Conservation (phyloP, 164 flowering plant species). For the Piper betle region DNA sequence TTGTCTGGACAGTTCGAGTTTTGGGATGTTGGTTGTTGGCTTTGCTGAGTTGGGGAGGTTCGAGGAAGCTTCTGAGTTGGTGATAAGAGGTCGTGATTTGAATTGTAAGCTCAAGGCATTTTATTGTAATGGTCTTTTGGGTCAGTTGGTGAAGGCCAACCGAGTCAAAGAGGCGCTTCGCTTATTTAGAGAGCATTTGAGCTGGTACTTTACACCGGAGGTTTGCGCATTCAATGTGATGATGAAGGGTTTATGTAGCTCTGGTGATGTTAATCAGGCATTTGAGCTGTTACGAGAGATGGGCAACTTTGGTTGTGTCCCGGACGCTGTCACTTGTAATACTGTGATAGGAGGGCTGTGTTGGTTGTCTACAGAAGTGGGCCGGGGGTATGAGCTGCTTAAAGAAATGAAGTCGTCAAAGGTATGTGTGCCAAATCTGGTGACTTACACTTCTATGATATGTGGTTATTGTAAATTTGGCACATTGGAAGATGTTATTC, state of each 20-base stretch:
- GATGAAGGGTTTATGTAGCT: slow-evolving; percentile 49
- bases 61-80: slow-evolving; percentile 25
- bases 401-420: slow-evolving; percentile 20
- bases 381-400: slow-evolving; percentile 36
- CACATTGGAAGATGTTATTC: slow-evolving; percentile 43
- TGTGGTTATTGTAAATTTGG: slow-evolving; percentile 61
- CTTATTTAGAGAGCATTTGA: slow-evolving; percentile 37
- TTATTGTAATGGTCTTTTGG: slow-evolving; percentile 45
- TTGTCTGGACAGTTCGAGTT: slow-evolving; percentile 22
- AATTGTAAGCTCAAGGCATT: slow-evolving; percentile 11
- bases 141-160: slow-evolving; percentile 29
- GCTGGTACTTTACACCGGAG: slow-evolving; percentile 25
- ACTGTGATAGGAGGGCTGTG: slow-evolving; percentile 61
- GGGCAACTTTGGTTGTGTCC: slow-evolving; percentile 50
- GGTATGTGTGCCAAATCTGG: slow-evolving; percentile 36
- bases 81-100: slow-evolving; percentile 21
- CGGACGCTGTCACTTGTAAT: slow-evolving; percentile 61
- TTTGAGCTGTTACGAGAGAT: slow-evolving; percentile 43
- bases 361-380: slow-evolving; percentile 29
- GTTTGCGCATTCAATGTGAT: slow-evolving; percentile 62
- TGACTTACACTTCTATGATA: slow-evolving; percentile 59
- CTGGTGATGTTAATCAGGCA: slow-evolving; percentile 35
- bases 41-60: slow-evolving; percentile 29
- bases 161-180: slow-evolving; percentile 45
- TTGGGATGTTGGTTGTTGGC: slow-evolving; percentile 30